Evolutionary conservation across 1,139 yeast genomes (phyloP).

Genomic region (Blastobotrys apis): DNA sequence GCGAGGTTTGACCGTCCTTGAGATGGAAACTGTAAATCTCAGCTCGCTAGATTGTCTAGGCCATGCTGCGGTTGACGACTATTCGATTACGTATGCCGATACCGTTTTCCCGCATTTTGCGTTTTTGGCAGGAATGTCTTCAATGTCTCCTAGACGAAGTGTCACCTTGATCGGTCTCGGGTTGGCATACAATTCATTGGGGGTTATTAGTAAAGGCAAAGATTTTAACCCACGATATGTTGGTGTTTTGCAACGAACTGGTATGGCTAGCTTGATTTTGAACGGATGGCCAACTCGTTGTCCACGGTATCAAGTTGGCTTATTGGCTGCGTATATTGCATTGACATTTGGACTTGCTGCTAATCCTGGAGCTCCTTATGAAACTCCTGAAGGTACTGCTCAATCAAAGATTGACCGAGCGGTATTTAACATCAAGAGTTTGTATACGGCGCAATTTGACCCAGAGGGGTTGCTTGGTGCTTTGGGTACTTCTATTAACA

Average conservation of each 20-base stretch:
- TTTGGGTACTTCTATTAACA: constrained; percentile 34
- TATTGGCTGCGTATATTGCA: constrained; percentile 29
- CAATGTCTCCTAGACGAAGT: constrained; percentile 25
- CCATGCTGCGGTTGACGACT: constrained; percentile 32
- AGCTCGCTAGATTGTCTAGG: constrained; percentile 24
- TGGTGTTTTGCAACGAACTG: constrained; percentile 39
- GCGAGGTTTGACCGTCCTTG: constrained; percentile 37
- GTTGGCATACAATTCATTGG: constrained; percentile 29
- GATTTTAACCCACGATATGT: constrained; percentile 28
- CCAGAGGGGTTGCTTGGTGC: constrained; percentile 39
- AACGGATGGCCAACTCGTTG: constrained; percentile 17
- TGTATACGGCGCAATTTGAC: constrained; percentile 32
- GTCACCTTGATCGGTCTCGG: constrained; percentile 36
- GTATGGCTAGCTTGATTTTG: constrained; percentile 31
- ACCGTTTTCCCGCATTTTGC: constrained; percentile 39
- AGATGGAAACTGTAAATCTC: constrained; percentile 36
- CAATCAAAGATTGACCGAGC: constrained; percentile 34
- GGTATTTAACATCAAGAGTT: constrained; percentile 23
- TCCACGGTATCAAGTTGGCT: constrained; percentile 24
- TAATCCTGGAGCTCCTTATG: constrained; percentile 30
- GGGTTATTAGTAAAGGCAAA: constrained; percentile 17
- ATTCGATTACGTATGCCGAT: constrained; percentile 34
- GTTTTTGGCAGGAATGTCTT: constrained; percentile 35
- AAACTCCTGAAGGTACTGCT: constrained; percentile 29
- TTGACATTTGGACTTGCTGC: constrained; percentile 29